Percentiles rank a stretch among this genome's conserved stretches.
phyloP scores from a whole-genome alignment of 2,329 filamentous ascomycete species.

The Rosellinia necatrix region DNA sequence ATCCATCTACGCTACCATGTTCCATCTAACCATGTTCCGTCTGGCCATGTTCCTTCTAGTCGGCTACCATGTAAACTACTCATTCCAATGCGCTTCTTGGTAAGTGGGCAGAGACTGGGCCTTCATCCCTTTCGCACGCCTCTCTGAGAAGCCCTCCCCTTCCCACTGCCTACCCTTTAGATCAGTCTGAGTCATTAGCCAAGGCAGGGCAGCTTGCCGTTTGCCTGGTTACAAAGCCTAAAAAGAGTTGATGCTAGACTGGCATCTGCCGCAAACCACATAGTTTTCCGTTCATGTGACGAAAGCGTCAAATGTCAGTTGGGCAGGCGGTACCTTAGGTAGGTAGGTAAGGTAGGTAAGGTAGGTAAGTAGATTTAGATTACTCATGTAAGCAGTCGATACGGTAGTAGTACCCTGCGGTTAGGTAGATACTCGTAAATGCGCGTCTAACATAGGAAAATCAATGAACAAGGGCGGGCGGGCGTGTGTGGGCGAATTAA shows the following conservation, averaged over 20 bases:
- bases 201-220: too few relatives aligned
- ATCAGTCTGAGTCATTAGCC: background rate
- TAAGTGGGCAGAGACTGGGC: background rate
- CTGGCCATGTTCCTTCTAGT: background rate
- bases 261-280: background rate
- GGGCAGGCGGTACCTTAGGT: too few relatives aligned
- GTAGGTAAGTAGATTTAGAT: too few relatives aligned
- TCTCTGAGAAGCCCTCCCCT: too few relatives aligned
- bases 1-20: too few relatives aligned
- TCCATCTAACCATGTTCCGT: background rate
- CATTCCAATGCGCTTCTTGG: background rate
- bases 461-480: background rate
- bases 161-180: background rate
- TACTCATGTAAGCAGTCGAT: too few relatives aligned
- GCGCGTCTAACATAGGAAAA: slow-evolving; percentile 1
- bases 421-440: background rate
- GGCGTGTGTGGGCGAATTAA: background rate
- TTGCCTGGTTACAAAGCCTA: background rate
- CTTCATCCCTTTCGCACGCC: background rate
- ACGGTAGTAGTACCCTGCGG: too few relatives aligned
- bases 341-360: too few relatives aligned
- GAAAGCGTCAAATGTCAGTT: background rate
- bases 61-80: too few relatives aligned
- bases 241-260: background rate
- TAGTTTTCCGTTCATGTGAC: slow-evolving; percentile 6